Evolutionary conservation across 768 basidiomycete species (phyloP).

Genomic region (Mycena capillaripes): DNA sequence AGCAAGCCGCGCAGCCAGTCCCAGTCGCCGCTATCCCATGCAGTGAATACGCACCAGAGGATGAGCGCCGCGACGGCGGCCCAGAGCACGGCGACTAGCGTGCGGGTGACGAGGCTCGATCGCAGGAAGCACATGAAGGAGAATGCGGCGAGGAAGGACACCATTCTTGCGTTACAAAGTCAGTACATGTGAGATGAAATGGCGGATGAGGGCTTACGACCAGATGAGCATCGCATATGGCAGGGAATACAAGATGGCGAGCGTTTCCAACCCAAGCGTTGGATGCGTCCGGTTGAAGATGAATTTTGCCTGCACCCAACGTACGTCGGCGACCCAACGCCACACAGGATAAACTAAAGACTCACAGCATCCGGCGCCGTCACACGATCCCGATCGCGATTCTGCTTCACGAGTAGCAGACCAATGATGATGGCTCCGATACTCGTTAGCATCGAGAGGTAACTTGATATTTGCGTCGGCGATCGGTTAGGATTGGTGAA

Average conservation of each 20-base stretch:
- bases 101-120: conserved; percentile 42
- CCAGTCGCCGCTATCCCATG: conserved; percentile 51
- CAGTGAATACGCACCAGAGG: conserved; percentile 60
- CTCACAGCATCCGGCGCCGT: conserved; percentile 56
- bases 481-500: conserved; percentile 51
- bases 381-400: conserved; percentile 52
- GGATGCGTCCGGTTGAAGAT: conserved; percentile 34
- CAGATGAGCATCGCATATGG: conserved; percentile 72
- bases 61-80: conserved; percentile 49
- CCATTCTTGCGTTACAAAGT: conserved; percentile 41
- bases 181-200: background rate
- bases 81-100: conserved; percentile 49
- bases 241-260: conserved; percentile 67
- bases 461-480: conserved; percentile 63
- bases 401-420: conserved; percentile 61
- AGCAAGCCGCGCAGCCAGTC: background rate
- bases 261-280: conserved; percentile 60
- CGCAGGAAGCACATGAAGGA: conserved; percentile 50
- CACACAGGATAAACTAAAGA: conserved; percentile 38
- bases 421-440: conserved; percentile 64
- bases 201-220: conserved; percentile 57
- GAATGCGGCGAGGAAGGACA: conserved; percentile 57
- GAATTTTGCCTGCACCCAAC: background rate
- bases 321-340: conserved; percentile 70
- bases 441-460: conserved; percentile 62